phyloP scores from a whole-genome alignment of 2,329 filamentous ascomycete genomes.

The Aspergillus uvarum region DNA sequence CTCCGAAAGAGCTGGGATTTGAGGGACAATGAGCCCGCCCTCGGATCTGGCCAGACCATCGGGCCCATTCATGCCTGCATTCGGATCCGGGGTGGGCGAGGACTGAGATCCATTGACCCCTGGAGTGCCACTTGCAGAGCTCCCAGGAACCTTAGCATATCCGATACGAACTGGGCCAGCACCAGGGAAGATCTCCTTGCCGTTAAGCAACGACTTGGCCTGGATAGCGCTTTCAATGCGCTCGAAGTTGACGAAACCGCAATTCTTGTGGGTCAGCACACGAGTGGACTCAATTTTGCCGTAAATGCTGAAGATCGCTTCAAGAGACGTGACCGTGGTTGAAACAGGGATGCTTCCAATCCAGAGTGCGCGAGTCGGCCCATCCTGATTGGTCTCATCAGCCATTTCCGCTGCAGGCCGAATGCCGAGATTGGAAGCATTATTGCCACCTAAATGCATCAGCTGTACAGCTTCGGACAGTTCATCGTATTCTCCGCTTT shows the following conservation, averaged over 20 bases:
- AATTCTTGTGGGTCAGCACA: slow-evolving; percentile 97
- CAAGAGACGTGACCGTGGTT: slow-evolving; percentile 90
- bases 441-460: slow-evolving; percentile 60
- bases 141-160: slow-evolving; percentile 92
- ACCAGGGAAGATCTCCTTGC: slow-evolving; percentile 97
- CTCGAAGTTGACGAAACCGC: slow-evolving; percentile 97
- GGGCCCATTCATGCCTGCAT: slow-evolving; percentile 44
- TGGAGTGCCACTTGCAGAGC: slow-evolving; percentile 75
- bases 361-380: slow-evolving; percentile 91
- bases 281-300: slow-evolving; percentile 87
- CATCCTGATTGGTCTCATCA: slow-evolving; percentile 79
- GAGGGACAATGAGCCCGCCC: slow-evolving; percentile 42
- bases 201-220: slow-evolving; percentile 84
- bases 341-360: slow-evolving; percentile 96
- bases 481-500: slow-evolving; percentile 76
- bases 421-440: slow-evolving; percentile 57
- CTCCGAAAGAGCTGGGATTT: slow-evolving; percentile 71
- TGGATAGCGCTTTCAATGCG: slow-evolving; percentile 84
- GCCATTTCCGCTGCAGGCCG: slow-evolving; percentile 64
- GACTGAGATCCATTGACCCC: slow-evolving; percentile 84
- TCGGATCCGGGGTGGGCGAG: slow-evolving; percentile 87
- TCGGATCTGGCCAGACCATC: slow-evolving; percentile 34
- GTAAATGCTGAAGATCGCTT: slow-evolving; percentile 92
- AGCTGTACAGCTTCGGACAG: slow-evolving; percentile 79
- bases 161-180: slow-evolving; percentile 93